Conservation (phyloP, 352 stramenopile species). For the Pythium chondricola region DNA sequence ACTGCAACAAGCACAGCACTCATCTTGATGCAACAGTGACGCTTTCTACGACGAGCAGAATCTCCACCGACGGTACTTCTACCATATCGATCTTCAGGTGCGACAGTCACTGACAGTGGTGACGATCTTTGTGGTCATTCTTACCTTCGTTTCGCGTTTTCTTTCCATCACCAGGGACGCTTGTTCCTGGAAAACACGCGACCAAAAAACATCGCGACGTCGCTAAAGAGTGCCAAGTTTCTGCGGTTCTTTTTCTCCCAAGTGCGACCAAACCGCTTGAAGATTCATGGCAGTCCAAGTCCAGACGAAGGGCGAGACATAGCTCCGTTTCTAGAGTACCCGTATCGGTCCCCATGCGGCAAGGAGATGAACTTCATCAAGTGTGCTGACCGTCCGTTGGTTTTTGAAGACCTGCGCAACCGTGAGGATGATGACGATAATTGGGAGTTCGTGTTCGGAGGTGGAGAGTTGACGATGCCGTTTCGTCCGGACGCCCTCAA, state of each 20-base stretch:
- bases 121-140: background rate
- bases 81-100: slow-evolving; percentile 80
- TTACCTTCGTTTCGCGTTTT: background rate
- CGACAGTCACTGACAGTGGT: no score
- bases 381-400: slow-evolving; percentile 68
- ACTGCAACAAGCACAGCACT: background rate
- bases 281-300: background rate
- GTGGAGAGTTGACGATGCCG: slow-evolving; percentile 43
- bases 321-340: slow-evolving; percentile 55
- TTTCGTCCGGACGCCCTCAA: slow-evolving; percentile 49
- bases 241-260: slow-evolving; percentile 79
- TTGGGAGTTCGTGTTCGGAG: slow-evolving; percentile 49
- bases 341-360: slow-evolving; percentile 64
- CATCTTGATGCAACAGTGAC: slow-evolving; percentile 28
- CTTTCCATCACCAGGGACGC: slow-evolving; percentile 51
- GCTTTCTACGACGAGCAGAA: slow-evolving; percentile 70
- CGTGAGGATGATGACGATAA: slow-evolving; percentile 13
- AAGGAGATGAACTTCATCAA: slow-evolving; percentile 88
- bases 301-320: slow-evolving; percentile 8
- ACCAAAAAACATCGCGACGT: slow-evolving; percentile 83
- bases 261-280: slow-evolving; percentile 31
- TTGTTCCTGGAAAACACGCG: slow-evolving; percentile 75
- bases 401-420: slow-evolving; percentile 56
- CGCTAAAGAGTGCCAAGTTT: slow-evolving; percentile 78
- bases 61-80: slow-evolving; percentile 67